Evolutionary conservation across 192 early-diverging fungal genomes (phyloP).

Genomic region (Rhizoclosmatium sp.): DNA sequence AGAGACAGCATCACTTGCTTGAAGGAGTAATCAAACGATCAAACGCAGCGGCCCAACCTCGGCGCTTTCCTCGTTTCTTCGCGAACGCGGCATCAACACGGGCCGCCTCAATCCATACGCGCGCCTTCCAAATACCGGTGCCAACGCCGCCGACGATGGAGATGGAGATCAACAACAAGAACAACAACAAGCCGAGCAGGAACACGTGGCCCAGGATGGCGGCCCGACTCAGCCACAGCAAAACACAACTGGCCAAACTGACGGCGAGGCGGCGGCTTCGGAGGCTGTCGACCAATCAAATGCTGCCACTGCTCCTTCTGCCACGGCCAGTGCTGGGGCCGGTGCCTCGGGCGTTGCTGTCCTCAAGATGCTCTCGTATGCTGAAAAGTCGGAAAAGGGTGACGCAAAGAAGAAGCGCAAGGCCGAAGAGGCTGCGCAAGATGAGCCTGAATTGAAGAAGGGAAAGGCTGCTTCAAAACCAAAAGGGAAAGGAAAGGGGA

Average conservation of each 20-base stretch:
- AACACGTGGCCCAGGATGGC: not conserved
- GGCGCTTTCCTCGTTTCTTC: conserved; percentile 35
- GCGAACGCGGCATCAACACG: conserved; percentile 35
- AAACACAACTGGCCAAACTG: too few relatives aligned
- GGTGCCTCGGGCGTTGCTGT: too few relatives aligned
- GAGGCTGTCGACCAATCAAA: not conserved
- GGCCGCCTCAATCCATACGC: conserved; percentile 36
- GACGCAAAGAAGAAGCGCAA: not conserved
- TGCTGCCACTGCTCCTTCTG: not conserved
- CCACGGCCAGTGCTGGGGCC: too few relatives aligned
- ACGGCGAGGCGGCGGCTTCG: not conserved
- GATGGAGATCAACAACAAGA: not conserved
- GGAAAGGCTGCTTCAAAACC: not conserved
- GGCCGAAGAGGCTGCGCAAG: not conserved
- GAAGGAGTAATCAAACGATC: too few relatives aligned
- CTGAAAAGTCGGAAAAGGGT: too few relatives aligned
- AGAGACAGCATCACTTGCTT: too few relatives aligned
- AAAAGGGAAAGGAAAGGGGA: conserved; percentile 18
- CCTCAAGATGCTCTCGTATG: too few relatives aligned
- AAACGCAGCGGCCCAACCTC: conserved; percentile 17
- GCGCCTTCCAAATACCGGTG: conserved; percentile 14
- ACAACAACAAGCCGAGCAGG: not conserved
- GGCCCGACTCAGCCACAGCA: too few relatives aligned
- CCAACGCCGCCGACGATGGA: not conserved
- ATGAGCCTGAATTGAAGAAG: not conserved